Conservation (phyloP, 2,329 filamentous ascomycete genomes). For the Pseudopithomyces chartarum region DNA sequence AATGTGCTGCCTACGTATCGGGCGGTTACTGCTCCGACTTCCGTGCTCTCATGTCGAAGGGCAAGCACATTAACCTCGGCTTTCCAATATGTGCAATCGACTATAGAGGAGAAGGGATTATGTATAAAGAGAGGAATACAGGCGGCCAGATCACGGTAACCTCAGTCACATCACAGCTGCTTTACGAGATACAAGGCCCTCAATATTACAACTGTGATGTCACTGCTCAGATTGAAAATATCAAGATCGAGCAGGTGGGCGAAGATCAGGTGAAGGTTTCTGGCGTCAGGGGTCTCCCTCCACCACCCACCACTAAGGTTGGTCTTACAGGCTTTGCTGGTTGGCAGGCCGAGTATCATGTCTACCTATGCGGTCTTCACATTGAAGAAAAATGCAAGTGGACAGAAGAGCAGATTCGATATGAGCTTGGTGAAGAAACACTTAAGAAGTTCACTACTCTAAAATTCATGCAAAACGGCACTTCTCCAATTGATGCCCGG, state of each 20-base stretch:
- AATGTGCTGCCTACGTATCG: slow-evolving; percentile 49
- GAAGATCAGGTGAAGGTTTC: slow-evolving; percentile 56
- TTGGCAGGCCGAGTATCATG: slow-evolving; percentile 54
- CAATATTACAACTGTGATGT: slow-evolving; percentile 61
- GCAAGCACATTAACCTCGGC: slow-evolving; percentile 48
- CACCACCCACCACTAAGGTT: slow-evolving; percentile 56
- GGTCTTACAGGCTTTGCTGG: slow-evolving; percentile 53
- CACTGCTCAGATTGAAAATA: slow-evolving; percentile 55
- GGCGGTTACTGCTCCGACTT: slow-evolving; percentile 51
- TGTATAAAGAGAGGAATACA: slow-evolving; percentile 53
- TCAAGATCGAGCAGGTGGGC: slow-evolving; percentile 58
- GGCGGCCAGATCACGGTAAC: slow-evolving; percentile 35
- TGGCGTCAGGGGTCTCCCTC: slow-evolving; percentile 50
- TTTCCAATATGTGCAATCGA: slow-evolving; percentile 56
- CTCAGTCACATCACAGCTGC: slow-evolving; percentile 40
- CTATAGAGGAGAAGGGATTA: slow-evolving; percentile 49
- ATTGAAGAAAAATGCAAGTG: slow-evolving; percentile 51
- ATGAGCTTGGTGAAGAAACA: slow-evolving; percentile 44
- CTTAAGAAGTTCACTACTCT: slow-evolving; percentile 48
- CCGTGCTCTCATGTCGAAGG: slow-evolving; percentile 36
- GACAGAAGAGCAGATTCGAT: slow-evolving; percentile 45
- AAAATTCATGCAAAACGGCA: slow-evolving; percentile 46
- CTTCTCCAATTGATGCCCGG: slow-evolving; percentile 30
- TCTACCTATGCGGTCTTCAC: slow-evolving; percentile 53
- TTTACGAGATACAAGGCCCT: slow-evolving; percentile 51